Percentiles rank a stretch among this genome's conserved stretches.
Conservation (phyloP, 352 stramenopile species). For the Pythium plurisporium region DNA sequence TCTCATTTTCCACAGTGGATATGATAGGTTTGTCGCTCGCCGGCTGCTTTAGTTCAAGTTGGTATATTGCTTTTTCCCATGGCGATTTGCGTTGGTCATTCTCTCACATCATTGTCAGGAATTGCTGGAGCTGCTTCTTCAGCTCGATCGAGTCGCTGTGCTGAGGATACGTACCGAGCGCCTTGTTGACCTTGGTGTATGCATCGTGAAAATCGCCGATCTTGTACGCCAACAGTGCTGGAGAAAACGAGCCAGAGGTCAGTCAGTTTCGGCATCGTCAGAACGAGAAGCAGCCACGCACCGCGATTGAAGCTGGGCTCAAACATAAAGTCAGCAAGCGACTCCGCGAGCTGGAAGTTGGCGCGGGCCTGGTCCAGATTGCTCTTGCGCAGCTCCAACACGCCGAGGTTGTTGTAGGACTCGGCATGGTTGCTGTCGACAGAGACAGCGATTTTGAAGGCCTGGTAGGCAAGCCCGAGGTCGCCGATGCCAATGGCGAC, state of each 20-base stretch:
- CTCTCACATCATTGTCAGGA: constrained; percentile 66
- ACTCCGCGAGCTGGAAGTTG: constrained; percentile 79
- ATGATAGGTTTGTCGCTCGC: constrained; percentile 4
- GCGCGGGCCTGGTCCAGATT: constrained; percentile 83
- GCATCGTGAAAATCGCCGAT: constrained; percentile 89
- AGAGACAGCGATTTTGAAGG: constrained; percentile 91
- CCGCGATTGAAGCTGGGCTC: constrained; percentile 90
- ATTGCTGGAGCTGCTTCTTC: constrained; percentile 82
- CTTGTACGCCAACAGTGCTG: constrained; percentile 89
- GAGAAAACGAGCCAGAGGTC: constrained; percentile 6
- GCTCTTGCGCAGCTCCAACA: constrained; percentile 87
- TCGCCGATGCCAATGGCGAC: constrained; percentile 92
- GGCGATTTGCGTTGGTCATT: not conserved
- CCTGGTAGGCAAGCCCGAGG: constrained; percentile 90
- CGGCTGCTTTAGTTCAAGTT: constrained; percentile 5
- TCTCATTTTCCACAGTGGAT: not conserved
- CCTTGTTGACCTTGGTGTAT: constrained; percentile 82
- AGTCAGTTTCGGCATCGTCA: not conserved
- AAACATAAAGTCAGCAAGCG: constrained; percentile 85
- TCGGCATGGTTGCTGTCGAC: constrained; percentile 91
- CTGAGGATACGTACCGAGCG: constrained; percentile 67
- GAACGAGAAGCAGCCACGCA: constrained; percentile 13
- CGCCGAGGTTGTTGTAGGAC: constrained; percentile 89
- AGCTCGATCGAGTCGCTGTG: constrained; percentile 89
- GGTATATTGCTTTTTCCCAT: not conserved